These are phyloP conservation scores for Amoeboaphelidium protococcarum DNA, from an alignment of 371 early-diverging fungal species.

Conservation along the genomic window DNA sequence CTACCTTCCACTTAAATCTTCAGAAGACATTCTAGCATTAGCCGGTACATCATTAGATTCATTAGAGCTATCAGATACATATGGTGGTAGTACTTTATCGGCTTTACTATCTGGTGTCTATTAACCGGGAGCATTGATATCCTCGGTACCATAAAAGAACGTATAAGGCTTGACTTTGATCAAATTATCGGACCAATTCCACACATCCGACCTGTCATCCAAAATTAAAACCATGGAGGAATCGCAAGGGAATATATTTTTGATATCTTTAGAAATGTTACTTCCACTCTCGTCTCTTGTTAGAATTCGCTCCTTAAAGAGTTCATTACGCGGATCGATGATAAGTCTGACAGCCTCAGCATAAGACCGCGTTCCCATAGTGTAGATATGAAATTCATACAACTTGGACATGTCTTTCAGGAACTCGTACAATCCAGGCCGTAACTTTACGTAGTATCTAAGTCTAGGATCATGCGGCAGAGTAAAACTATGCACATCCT, in stretches of 20 bases:
- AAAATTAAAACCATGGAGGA: constrained; percentile 90
- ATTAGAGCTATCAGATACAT: no score
- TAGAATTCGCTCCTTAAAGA: constrained; percentile 74
- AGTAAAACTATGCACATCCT: constrained; percentile 10
- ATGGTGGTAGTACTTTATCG: no score
- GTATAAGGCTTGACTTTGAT: constrained; percentile 69
- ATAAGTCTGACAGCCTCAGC: constrained; percentile 63
- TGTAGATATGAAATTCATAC: constrained; percentile 95
- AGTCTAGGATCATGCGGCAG: background rate
- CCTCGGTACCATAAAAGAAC: constrained; percentile 79
- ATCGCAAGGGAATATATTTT: constrained; percentile 82
- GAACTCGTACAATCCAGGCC: constrained; percentile 51
- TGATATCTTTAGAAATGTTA: constrained; percentile 55
- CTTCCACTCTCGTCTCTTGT: constrained; percentile 85
- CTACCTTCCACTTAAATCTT: no score
- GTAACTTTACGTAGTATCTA: background rate
- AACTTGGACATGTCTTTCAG: constrained; percentile 28
- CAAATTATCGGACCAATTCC: constrained; percentile 70
- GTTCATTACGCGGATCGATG: constrained; percentile 54
- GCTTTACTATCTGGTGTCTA: background rate
- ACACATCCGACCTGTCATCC: constrained; percentile 95
- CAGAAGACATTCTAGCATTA: no score
- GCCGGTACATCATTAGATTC: no score
- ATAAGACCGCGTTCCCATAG: constrained; percentile 92
- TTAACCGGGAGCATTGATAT: constrained; percentile 44